Conservation (phyloP, 352 stramenopile genomes). For the Pythium graminicola region DNA sequence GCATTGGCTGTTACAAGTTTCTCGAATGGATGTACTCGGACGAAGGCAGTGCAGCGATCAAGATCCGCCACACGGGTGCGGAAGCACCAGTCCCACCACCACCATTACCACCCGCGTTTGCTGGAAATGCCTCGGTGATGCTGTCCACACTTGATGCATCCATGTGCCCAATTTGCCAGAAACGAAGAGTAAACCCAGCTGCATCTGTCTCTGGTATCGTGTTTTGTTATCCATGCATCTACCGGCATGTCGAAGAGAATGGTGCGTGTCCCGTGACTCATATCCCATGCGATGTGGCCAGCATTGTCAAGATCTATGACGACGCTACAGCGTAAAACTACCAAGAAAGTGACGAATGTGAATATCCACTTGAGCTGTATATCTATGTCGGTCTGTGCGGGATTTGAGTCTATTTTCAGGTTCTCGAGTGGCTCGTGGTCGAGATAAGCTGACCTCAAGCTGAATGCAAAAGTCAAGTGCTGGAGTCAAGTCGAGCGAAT, state of each 20-base stretch:
- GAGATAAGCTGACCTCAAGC: too few relatives aligned
- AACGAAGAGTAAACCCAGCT: slow-evolving; percentile 65
- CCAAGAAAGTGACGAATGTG: slow-evolving; percentile 1
- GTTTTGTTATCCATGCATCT: slow-evolving; percentile 82
- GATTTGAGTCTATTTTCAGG: not conserved
- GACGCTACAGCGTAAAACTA: slow-evolving; percentile 28
- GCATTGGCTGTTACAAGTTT: slow-evolving; percentile 81
- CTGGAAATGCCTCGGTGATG: slow-evolving; percentile 40
- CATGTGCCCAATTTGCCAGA: slow-evolving; percentile 63
- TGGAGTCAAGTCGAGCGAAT: too few relatives aligned
- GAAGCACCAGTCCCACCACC: slow-evolving; percentile 62
- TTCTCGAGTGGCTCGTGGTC: not conserved
- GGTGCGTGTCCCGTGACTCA: slow-evolving; percentile 73
- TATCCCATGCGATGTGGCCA: slow-evolving; percentile 54
- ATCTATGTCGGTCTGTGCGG: not conserved
- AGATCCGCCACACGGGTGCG: slow-evolving; percentile 43
- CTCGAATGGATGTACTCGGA: slow-evolving; percentile 88
- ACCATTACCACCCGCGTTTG: slow-evolving; percentile 63
- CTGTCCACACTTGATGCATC: slow-evolving; percentile 40
- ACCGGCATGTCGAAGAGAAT: slow-evolving; percentile 60
- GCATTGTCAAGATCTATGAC: slow-evolving; percentile 82
- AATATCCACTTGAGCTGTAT: not conserved
- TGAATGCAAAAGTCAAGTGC: too few relatives aligned
- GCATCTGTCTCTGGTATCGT: slow-evolving; percentile 70
- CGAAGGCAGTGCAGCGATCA: slow-evolving; percentile 48